These are phyloP conservation scores for Heliamphora exappendiculata DNA, from an alignment of 148 eudicot genomes.

Conservation along the genomic window DNA sequence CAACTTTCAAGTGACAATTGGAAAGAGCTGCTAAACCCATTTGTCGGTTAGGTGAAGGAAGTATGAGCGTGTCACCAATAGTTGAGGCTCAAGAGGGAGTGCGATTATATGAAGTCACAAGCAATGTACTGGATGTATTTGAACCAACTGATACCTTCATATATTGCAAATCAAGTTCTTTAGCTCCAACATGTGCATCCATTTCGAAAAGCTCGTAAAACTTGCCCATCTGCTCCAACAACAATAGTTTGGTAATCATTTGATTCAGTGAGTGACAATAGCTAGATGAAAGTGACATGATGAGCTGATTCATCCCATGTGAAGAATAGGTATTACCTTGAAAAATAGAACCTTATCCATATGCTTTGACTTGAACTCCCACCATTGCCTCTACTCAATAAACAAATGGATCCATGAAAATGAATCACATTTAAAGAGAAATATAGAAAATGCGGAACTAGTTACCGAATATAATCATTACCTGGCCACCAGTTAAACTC, in stretches of 20 bases:
- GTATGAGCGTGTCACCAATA: neutral
- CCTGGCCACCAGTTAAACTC: conserved; percentile 75
- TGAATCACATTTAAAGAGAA: neutral
- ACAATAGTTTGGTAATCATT: neutral
- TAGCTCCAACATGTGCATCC: conserved; percentile 96
- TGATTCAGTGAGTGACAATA: neutral
- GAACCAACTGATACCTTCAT: conserved; percentile 63
- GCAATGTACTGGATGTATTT: neutral
- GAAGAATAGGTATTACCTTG: conserved; percentile 47
- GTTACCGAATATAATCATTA: conserved; percentile 15
- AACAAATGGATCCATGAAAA: conserved; percentile 15
- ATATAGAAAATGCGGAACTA: neutral
- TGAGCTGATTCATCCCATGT: neutral
- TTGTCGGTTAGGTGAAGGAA: neutral
- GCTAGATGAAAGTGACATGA: neutral
- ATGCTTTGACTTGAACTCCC: conserved; percentile 96
- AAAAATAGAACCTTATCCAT: conserved; percentile 99
- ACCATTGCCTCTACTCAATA: conserved; percentile 84
- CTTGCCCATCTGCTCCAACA: conserved; percentile 80
- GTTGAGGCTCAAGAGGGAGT: neutral
- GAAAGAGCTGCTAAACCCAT: neutral
- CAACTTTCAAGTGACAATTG: neutral
- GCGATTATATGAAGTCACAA: neutral
- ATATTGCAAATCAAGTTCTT: conserved; percentile 95
- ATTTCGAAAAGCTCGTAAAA: conserved; percentile 96